Evolutionary conservation across 2,329 filamentous ascomycete genomes (phyloP).

Genomic region (Colletotrichum endophyticum): DNA sequence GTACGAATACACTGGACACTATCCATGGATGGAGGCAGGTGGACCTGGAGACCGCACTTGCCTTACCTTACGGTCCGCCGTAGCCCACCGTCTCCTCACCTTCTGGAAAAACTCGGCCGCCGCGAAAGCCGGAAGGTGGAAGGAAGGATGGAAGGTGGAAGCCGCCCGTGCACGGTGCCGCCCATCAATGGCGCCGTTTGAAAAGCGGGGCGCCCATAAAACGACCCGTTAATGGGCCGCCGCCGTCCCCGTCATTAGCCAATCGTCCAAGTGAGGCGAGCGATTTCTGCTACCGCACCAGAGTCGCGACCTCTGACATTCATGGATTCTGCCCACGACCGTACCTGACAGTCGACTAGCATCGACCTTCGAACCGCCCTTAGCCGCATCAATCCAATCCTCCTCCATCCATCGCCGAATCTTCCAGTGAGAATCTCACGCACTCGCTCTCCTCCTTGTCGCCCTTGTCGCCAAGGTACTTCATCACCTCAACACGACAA

Average conservation of each 20-base stretch:
- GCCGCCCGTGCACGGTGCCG: not conserved
- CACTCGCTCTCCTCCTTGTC: not conserved
- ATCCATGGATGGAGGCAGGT: not conserved
- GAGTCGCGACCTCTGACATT: not conserved
- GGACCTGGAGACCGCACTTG: not conserved
- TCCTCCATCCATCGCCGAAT: not conserved
- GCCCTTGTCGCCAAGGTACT: not conserved
- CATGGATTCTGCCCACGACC: not conserved
- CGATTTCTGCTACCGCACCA: not conserved
- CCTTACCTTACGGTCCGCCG: not conserved
- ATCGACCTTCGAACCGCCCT: not conserved
- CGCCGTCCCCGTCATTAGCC: constrained; percentile 16
- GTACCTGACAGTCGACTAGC: not conserved
- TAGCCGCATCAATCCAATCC: not conserved
- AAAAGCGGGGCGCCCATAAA: constrained; percentile 5
- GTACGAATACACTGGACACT: not conserved
- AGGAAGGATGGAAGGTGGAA: constrained; percentile 10
- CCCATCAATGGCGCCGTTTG: constrained; percentile 11
- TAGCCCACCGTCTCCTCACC: constrained; percentile 4
- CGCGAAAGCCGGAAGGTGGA: constrained; percentile 15
- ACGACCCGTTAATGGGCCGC: constrained; percentile 12
- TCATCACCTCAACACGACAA: not conserved
- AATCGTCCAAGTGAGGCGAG: constrained; percentile 22
- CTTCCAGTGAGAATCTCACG: not conserved
- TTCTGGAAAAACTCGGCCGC: constrained; percentile 20